phyloP scores from a whole-genome alignment of 306 rosid genomes.

The Sesbania bispinosa region DNA sequence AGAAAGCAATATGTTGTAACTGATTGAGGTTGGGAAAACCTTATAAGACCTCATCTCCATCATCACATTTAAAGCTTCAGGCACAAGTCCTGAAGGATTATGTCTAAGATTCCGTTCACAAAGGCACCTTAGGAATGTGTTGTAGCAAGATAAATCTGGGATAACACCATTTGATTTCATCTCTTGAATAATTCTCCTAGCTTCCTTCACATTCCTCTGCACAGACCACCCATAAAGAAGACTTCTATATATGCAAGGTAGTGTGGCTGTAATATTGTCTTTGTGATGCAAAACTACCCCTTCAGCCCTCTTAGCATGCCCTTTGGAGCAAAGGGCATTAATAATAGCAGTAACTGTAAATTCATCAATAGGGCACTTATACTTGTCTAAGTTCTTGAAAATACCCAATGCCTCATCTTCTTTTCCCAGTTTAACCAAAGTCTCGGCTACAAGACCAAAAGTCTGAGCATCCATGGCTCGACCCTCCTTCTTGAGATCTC shows the following conservation, averaged over 20 bases:
- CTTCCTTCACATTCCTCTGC: constrained; percentile 78
- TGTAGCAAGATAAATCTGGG: constrained; percentile 73
- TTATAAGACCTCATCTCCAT: constrained; percentile 71
- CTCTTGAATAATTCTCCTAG: constrained; percentile 70
- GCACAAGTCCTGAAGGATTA: constrained; percentile 85
- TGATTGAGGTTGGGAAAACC: constrained; percentile 51
- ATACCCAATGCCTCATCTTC: constrained; percentile 82
- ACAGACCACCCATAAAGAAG: constrained; percentile 78
- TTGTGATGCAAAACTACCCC: constrained; percentile 73
- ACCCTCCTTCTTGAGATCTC: constrained; percentile 60
- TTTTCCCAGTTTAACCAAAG: constrained; percentile 57
- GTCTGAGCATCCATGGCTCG: constrained; percentile 68
- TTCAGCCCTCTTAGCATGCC: constrained; percentile 83
- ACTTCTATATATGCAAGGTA: constrained; percentile 57
- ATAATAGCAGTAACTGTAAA: constrained; percentile 61
- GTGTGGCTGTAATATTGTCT: constrained; percentile 50
- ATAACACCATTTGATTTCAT: constrained; percentile 57
- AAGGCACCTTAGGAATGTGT: constrained; percentile 71
- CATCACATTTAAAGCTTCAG: constrained; percentile 79
- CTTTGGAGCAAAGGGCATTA: constrained; percentile 65
- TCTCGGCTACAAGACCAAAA: constrained; percentile 55
- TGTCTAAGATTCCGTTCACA: constrained; percentile 58
- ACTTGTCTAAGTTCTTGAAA: constrained; percentile 69
- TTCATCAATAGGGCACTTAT: constrained; percentile 58
- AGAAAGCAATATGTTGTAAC: constrained; percentile 69